Evolutionary conservation across 768 basidiomycete genomes (phyloP), one percentile per base, ranked within the genome.

Genomic region (Termitomyces sp.): DNA sequence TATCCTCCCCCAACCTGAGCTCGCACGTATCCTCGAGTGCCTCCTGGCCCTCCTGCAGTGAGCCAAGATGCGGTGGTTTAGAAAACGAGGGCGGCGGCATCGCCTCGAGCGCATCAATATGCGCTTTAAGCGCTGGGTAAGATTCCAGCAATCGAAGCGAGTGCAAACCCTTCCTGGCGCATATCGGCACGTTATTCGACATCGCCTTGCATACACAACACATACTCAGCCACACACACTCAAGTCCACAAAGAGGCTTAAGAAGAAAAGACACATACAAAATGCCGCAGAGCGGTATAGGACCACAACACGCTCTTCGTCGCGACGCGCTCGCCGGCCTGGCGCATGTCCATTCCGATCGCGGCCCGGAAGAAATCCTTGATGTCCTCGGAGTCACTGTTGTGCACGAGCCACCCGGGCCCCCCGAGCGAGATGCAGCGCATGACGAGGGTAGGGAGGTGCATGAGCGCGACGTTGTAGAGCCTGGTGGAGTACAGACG

Each of bases 261-360:
- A 41, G 41, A 57, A 42, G n/a, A n/a, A n/a, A n/a, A n/a, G n/a
- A 55, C 43, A 73, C 86, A 65, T 71, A 89, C 87, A 66, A 90
- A 90, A 71, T 90, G 84, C 56, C 88, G 73, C 29, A 90, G 71
- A 32, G 86, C 88, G 2, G 89, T 90, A 69, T 90, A 90, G 1
- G 85, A 86, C 88, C 88, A 90, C 54, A 90, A 70, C 19, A 89
- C 85, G 63, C 85, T 87, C 77, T 89, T 90, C 8, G 88, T 89
- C 8, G 89, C 89, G 19, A 89, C 86, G 31, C 88, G 78, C 62
- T 90, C 88, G 17, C 88, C 89, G 0, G 86, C 85, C 68, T 90
- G 86, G 29, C 89, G 79, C 70, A 90, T 78, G 66, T 90, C 88
- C 87, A 90, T 89, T 58, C 79, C 79, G 59, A 90, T 82, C 46